phyloP scores from a whole-genome alignment of 768 basidiomycete genomes.

The Russula virescens region DNA sequence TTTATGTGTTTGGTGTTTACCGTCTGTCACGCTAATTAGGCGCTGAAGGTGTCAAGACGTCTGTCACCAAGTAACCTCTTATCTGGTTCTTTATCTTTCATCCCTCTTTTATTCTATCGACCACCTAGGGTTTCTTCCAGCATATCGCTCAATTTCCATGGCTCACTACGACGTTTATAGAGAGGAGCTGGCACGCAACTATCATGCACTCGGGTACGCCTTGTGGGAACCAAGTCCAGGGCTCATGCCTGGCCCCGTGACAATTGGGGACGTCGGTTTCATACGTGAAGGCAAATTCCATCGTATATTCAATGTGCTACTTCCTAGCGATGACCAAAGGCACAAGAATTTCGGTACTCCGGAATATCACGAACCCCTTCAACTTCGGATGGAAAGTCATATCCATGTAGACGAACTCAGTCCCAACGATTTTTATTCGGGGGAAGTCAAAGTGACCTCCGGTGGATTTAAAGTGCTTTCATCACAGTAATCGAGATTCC shows the following conservation, averaged over 20 bases:
- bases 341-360: neutral
- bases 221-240: neutral
- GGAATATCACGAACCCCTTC: neutral
- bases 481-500: neutral
- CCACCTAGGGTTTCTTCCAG: neutral
- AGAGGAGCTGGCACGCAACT: neutral
- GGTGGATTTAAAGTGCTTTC: neutral
- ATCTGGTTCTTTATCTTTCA: too few relatives aligned
- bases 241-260: neutral
- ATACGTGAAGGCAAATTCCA: neutral
- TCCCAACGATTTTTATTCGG: neutral
- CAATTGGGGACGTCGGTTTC: neutral
- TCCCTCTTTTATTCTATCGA: neutral
- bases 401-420: neutral
- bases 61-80: too few relatives aligned
- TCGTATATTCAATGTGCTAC: conserved; percentile 1
- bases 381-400: neutral
- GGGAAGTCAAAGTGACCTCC: neutral
- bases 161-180: neutral
- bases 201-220: neutral
- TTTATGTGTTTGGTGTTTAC: too few relatives aligned
- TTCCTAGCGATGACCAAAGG: neutral
- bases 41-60: too few relatives aligned
- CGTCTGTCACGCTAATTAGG: too few relatives aligned
- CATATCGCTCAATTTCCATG: neutral